Evolutionary conservation across 148 eudicot species (phyloP).

Genomic region (Silene conica): DNA sequence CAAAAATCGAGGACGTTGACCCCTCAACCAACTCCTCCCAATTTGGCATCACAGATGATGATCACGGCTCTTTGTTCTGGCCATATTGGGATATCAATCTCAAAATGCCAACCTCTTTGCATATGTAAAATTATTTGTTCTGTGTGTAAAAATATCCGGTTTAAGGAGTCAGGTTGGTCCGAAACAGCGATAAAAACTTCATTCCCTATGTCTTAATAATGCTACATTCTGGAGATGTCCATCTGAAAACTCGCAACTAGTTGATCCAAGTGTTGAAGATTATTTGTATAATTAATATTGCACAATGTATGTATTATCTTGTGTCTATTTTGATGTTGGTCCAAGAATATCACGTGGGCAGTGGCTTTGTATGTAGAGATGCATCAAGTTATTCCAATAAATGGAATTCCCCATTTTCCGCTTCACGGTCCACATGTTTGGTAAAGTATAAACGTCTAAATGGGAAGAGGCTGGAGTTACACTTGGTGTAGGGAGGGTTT

Average conservation of each 20-base stretch:
- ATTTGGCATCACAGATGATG: slow-evolving; percentile 48
- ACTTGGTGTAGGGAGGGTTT: no score
- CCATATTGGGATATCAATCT: slow-evolving; percentile 38
- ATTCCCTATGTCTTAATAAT: not conserved
- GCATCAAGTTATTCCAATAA: no score
- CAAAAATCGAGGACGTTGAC: slow-evolving; percentile 33
- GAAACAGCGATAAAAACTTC: not conserved
- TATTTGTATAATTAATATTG: not conserved
- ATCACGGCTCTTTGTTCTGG: slow-evolving; percentile 59
- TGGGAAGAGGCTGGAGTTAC: no score
- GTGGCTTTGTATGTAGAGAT: not conserved
- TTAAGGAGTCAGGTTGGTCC: no score
- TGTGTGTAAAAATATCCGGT: not conserved
- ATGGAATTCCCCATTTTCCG: no score
- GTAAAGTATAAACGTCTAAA: no score
- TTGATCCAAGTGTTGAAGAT: not conserved
- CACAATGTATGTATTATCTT: not conserved
- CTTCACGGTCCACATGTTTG: no score
- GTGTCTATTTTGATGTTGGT: not conserved
- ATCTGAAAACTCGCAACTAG: not conserved
- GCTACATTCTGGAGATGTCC: not conserved
- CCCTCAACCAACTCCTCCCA: slow-evolving; percentile 37
- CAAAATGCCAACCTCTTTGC: slow-evolving; percentile 14
- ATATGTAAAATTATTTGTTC: not conserved
- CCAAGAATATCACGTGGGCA: not conserved